Evolutionary conservation across 2,329 filamentous ascomycete genomes (phyloP).

Genomic region (Penicillium sp.): DNA sequence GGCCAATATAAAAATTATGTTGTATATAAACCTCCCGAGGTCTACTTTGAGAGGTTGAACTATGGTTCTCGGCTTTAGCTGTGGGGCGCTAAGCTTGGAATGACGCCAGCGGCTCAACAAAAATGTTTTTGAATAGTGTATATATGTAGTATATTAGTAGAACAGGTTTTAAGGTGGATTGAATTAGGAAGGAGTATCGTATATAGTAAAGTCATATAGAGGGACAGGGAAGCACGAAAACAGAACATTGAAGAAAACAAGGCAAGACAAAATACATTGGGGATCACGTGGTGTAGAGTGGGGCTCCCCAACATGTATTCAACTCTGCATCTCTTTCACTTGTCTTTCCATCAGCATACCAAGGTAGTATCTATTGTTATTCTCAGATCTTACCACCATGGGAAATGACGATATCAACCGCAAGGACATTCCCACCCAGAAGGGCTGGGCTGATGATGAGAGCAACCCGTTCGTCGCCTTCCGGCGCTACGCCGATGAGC

Average conservation of each 20-base stretch:
- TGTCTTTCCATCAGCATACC: slow-evolving; percentile 6
- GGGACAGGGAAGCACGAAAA: not conserved
- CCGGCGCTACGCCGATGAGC: slow-evolving; percentile 59
- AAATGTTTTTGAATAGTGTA: not conserved
- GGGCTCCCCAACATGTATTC: slow-evolving; percentile 35
- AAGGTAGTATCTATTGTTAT: slow-evolving; percentile 2
- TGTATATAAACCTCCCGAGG: too few relatives aligned
- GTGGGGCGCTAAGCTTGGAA: slow-evolving; percentile 11
- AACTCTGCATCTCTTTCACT: slow-evolving; percentile 11
- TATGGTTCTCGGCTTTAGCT: slow-evolving; percentile 11
- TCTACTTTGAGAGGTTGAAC: slow-evolving; percentile 1
- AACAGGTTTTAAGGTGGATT: too few relatives aligned
- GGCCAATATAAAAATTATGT: too few relatives aligned
- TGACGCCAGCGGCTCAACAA: slow-evolving; percentile 11
- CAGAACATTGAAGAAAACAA: not conserved
- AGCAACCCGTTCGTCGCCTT: slow-evolving; percentile 59
- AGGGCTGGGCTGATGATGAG: slow-evolving; percentile 33
- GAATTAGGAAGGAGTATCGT: not conserved
- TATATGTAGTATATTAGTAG: too few relatives aligned
- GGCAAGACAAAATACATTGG: slow-evolving; percentile 11
- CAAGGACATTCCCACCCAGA: slow-evolving; percentile 5
- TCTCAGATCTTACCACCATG: slow-evolving; percentile 15
- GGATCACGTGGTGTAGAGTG: slow-evolving; percentile 32
- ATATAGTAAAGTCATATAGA: too few relatives aligned
- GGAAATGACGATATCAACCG: slow-evolving; percentile 21